Base-by-base conservation (phyloP, 495 filamentous ascomycete genomes). In the Tuber brumale region DNA sequence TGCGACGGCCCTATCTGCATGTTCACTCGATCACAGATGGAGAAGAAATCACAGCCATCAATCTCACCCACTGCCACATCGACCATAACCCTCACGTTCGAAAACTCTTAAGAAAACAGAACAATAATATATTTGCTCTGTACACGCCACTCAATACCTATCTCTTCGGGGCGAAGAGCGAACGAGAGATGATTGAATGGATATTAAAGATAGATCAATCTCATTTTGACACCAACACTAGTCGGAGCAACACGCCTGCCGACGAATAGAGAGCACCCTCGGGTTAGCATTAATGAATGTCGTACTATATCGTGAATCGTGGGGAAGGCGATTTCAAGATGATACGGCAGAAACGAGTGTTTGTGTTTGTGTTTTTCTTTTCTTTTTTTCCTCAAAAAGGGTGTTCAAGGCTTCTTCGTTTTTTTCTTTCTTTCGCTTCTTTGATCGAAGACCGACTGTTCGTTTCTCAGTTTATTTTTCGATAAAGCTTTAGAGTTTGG, bases 91-190 rank as follows among this genome's bases (percentile, higher is more conserved):
- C 95, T 6, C 91, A 95, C 77, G 92, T 98, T 72, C 89, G 94
- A 46, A 89, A 91, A 66, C 84, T 99, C 27, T 86, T 97, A 37
- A 84, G 89, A 84, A 76, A 87, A 69, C 83, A 83, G 27, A 77
- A 84, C 72, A 73, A 85, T 48, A 73, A 85, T 48, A 81, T 98
- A 51, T 99, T 95, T 86, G 95, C 96, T 19, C 89, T 99, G 70
- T 98, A 97, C 82, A 95, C 93, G 51, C 91, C 91, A 76, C 90
- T 95, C 81, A 97, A 97, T 81, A 96, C 94, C 51, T 99, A 92
- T 89, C 86, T 99, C 72, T 98, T 99, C 85, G 93, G 93, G 39
- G 92, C 93, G 69, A 86, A 93, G 70, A 93, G 89, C 75, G 94
- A 97, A 85, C 86, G 89, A 21, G 93, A 97, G 81, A 97, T 96